A percentile compares a stretch with the other conserved stretches of the same genome.
Conservation (phyloP, 2,329 filamentous ascomycete genomes). For the Dactylellina haptotyla region DNA sequence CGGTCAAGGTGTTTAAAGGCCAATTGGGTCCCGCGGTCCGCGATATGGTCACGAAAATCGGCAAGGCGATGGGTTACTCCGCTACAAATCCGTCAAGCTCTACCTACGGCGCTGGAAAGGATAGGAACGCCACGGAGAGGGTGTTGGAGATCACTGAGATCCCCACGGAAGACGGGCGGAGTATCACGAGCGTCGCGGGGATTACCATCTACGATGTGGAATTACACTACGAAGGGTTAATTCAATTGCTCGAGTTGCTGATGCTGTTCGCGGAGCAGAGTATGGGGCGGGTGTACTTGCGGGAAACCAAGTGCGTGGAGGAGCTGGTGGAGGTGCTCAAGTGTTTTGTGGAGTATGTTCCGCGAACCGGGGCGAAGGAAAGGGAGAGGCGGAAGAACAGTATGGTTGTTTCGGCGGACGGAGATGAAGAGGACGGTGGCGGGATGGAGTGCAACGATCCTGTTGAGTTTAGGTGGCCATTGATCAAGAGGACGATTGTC, state of each 20-base stretch:
- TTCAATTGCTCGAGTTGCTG: constrained; percentile 46
- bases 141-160: constrained; percentile 45
- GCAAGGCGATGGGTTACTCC: constrained; percentile 42
- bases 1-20: constrained; percentile 48
- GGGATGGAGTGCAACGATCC: constrained; percentile 58
- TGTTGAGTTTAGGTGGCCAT: constrained; percentile 58
- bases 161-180: constrained; percentile 43
- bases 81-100: constrained; percentile 11
- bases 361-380: constrained; percentile 34
- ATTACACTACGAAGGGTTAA: constrained; percentile 48
- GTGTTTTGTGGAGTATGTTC: constrained; percentile 41
- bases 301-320: constrained; percentile 43
- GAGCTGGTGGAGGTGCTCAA: constrained; percentile 42
- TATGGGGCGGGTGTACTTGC: constrained; percentile 36
- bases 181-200: constrained; percentile 44
- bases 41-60: constrained; percentile 52
- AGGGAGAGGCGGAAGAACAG: constrained; percentile 20
- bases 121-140: background rate
- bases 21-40: constrained; percentile 47
- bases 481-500: constrained; percentile 58
- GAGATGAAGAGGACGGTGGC: constrained; percentile 52
- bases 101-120: background rate
- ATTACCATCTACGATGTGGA: constrained; percentile 54
- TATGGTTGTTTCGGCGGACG: background rate
- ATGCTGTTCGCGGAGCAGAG: constrained; percentile 52